phyloP scores from a whole-genome alignment of 169 alveolate species.

The Plasmodium ovale region DNA sequence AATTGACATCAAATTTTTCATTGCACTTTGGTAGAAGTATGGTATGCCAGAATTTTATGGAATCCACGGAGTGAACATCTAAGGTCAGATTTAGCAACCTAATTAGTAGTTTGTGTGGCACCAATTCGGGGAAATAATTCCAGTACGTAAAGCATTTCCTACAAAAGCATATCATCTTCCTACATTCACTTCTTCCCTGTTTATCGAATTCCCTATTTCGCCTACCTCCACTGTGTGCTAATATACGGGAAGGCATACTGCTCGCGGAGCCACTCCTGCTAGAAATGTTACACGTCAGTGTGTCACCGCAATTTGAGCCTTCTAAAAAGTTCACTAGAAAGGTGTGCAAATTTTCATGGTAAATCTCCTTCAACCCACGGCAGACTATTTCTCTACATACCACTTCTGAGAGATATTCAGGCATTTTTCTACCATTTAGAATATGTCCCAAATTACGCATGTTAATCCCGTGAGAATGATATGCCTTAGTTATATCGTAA shows the following conservation, averaged over 20 bases:
- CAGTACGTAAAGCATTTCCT: constrained; percentile 38
- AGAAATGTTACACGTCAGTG: constrained; percentile 68
- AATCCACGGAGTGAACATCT: constrained; percentile 18
- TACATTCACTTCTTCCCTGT: background rate
- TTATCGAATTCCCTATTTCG: background rate
- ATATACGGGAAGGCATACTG: too few relatives aligned
- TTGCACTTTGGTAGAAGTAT: constrained; percentile 51
- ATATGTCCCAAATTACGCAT: constrained; percentile 68
- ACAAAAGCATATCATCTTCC: constrained; percentile 39
- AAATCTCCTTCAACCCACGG: constrained; percentile 69
- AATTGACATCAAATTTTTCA: constrained; percentile 27
- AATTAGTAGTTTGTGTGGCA: constrained; percentile 65
- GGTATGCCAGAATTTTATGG: constrained; percentile 60
- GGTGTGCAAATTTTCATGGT: constrained; percentile 78
- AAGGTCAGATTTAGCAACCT: constrained; percentile 61
- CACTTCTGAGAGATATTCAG: constrained; percentile 25
- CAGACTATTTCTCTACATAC: constrained; percentile 53
- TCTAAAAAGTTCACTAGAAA: constrained; percentile 61
- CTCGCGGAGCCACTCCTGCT: too few relatives aligned
- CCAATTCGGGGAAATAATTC: constrained; percentile 49
- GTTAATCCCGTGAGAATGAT: constrained; percentile 84
- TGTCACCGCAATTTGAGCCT: constrained; percentile 71
- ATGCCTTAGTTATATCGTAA: constrained; percentile 80
- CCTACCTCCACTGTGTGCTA: constrained; percentile 64
- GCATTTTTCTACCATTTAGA: constrained; percentile 11